These are phyloP conservation scores for Phytophthora tentaculata DNA, from an alignment of 352 stramenopile genomes.

Conservation along the genomic window DNA sequence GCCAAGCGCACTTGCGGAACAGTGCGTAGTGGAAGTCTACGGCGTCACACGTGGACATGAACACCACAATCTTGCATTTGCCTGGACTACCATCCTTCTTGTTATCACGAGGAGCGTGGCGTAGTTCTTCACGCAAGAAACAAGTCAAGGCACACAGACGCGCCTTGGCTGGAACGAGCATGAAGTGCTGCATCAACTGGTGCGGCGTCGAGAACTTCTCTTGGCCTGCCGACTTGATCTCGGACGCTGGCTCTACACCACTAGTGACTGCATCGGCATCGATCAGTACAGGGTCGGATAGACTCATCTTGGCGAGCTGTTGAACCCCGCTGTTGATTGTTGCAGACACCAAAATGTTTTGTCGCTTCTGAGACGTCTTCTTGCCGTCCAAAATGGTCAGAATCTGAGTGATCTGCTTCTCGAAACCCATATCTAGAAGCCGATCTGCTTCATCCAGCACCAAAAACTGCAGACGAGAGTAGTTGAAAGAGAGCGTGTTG, in stretches of 20 bases:
- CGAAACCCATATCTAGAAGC: constrained; percentile 99
- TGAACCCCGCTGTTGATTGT: constrained; percentile 89
- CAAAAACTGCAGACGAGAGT: constrained; percentile 93
- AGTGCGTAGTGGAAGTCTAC: constrained; percentile 97
- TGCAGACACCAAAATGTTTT: constrained; percentile 90
- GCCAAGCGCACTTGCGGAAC: constrained; percentile 88
- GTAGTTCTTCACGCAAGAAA: constrained; percentile 89
- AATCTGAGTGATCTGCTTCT: constrained; percentile 99
- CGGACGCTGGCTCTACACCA: constrained; percentile 9
- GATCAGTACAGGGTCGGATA: constrained; percentile 74
- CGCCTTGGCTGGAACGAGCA: constrained; percentile 95
- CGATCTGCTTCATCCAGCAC: constrained; percentile 99
- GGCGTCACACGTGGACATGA: constrained; percentile 97
- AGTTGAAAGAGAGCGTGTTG: constrained; percentile 93
- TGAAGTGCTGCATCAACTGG: constrained; percentile 96
- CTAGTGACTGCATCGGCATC: constrained; percentile 68
- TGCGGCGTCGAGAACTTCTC: constrained; percentile 90
- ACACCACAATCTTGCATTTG: constrained; percentile 93
- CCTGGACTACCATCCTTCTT: constrained; percentile 26
- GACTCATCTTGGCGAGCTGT: constrained; percentile 84
- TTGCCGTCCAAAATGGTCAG: constrained; percentile 94
- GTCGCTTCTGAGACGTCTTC: constrained; percentile 73
- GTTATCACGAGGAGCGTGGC: constrained; percentile 37
- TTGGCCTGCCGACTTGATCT: constrained; percentile 30
- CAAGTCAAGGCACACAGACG: constrained; percentile 92